Evolutionary conservation across 768 basidiomycete species (phyloP).

Genomic region (Tricholoma hemisulphureum): DNA sequence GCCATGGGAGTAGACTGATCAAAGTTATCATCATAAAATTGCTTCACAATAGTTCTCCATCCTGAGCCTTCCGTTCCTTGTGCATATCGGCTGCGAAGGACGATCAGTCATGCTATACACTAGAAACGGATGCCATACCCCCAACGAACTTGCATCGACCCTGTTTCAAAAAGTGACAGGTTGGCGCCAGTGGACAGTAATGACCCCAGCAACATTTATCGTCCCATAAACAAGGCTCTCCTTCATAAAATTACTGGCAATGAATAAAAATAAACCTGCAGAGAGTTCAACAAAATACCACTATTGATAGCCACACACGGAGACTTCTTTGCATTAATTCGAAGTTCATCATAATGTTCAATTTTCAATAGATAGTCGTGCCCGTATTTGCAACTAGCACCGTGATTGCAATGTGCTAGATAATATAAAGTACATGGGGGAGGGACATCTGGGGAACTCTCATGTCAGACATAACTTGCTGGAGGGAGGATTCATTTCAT

Average conservation of each 20-base stretch:
- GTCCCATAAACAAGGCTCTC: conserved; percentile 55
- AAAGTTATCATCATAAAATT: background rate
- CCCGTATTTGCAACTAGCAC: conserved; percentile 54
- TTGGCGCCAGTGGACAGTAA: conserved; percentile 43
- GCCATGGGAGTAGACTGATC: background rate
- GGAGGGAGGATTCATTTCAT: background rate
- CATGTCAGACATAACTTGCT: conserved; percentile 13
- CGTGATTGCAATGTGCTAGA: conserved; percentile 57
- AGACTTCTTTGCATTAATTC: conserved; percentile 55
- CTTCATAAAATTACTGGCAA: conserved; percentile 37
- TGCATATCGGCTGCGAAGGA: conserved; percentile 39
- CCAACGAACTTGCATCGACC: conserved; percentile 62
- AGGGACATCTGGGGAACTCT: conserved; percentile 45
- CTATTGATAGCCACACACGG: conserved; percentile 60
- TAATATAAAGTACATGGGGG: conserved; percentile 70
- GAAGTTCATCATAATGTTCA: conserved; percentile 53
- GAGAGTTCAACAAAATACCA: conserved; percentile 32
- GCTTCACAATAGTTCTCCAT: conserved; percentile 7
- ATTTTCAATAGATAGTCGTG: conserved; percentile 59
- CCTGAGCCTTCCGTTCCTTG: conserved; percentile 29
- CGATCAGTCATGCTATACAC: conserved; percentile 20
- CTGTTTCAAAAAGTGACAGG: conserved; percentile 48
- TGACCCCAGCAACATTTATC: conserved; percentile 58
- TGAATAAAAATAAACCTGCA: conserved; percentile 5
- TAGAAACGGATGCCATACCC: conserved; percentile 31